Conservation (phyloP, 1,284 basidiomycete genomes). For the Butyriboletus appendiculatus region DNA sequence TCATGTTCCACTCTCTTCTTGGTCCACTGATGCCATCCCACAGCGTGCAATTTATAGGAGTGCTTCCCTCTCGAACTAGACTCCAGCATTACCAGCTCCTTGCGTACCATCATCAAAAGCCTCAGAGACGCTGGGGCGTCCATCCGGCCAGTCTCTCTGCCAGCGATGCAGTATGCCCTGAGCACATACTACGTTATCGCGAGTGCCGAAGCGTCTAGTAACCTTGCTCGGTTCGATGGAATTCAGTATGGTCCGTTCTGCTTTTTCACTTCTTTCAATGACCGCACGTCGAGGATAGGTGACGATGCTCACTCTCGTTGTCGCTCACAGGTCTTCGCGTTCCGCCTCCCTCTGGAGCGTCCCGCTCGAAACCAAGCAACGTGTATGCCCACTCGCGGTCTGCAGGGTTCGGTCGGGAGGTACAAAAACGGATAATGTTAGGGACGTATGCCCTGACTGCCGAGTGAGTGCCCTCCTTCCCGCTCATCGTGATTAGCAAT, state of each 20-base stretch:
- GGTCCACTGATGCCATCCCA: background rate
- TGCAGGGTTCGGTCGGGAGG: constrained; percentile 81
- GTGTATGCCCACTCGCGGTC: constrained; percentile 65
- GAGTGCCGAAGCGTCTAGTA: constrained; percentile 93
- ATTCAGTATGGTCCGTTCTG: constrained; percentile 61
- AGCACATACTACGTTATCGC: constrained; percentile 96
- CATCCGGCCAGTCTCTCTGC: constrained; percentile 76
- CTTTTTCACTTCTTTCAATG: background rate
- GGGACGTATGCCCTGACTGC: constrained; percentile 93
- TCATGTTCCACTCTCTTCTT: background rate
- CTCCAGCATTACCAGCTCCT: constrained; percentile 44
- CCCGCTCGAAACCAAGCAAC: constrained; percentile 46
- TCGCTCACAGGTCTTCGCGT: constrained; percentile 49
- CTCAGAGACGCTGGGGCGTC: constrained; percentile 67
- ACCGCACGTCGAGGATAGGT: background rate
- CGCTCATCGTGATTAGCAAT: background rate
- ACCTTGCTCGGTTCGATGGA: constrained; percentile 90
- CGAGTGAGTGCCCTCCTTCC: constrained; percentile 58
- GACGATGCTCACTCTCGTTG: background rate
- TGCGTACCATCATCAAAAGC: constrained; percentile 49
- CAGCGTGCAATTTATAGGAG: constrained; percentile 47
- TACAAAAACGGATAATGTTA: constrained; percentile 85
- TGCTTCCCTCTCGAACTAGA: constrained; percentile 81
- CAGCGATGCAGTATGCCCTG: constrained; percentile 76
- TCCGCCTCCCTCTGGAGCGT: constrained; percentile 42